Conservation (phyloP, 2,329 filamentous ascomycete genomes). For the Ophiostoma angusticollis region DNA sequence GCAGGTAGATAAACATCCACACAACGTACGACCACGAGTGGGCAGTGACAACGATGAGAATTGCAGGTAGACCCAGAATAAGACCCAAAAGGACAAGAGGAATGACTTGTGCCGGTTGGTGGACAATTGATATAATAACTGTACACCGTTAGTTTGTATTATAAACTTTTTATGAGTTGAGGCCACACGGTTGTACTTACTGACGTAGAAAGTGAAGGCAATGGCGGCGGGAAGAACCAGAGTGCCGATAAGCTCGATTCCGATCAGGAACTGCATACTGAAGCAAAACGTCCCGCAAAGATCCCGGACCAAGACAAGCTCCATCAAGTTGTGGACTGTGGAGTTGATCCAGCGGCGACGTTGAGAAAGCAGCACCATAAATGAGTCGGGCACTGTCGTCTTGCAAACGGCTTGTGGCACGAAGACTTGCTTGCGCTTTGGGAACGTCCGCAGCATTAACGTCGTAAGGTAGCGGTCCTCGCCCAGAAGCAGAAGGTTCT, state of each 20-base stretch:
- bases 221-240: conserved; percentile 92
- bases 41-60: conserved; percentile 86
- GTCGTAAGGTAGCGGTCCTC: conserved; percentile 94
- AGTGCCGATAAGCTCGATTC: conserved; percentile 88
- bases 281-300: conserved; percentile 98
- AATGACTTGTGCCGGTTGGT: conserved; percentile 67
- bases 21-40: conserved; percentile 83
- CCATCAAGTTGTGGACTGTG: conserved; percentile 97
- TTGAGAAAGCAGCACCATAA: conserved; percentile 85
- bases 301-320: conserved; percentile 87
- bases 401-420: conserved; percentile 98
- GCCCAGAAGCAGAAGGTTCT: conserved; percentile 81
- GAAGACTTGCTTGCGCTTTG: conserved; percentile 97
- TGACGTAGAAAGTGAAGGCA: conserved; percentile 90
- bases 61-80: conserved; percentile 83
- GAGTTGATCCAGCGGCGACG: conserved; percentile 98
- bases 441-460: conserved; percentile 96
- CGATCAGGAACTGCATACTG: conserved; percentile 98
- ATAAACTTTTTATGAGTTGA: neutral
- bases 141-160: too few species aligned
- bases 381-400: conserved; percentile 86
- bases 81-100: conserved; percentile 78
- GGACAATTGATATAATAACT: conserved; percentile 79
- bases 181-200: conserved; percentile 39
- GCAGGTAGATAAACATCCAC: conserved; percentile 95